Evolutionary conservation across 305 asterid genomes (phyloP).

Genomic region (Solanum chacoense): DNA sequence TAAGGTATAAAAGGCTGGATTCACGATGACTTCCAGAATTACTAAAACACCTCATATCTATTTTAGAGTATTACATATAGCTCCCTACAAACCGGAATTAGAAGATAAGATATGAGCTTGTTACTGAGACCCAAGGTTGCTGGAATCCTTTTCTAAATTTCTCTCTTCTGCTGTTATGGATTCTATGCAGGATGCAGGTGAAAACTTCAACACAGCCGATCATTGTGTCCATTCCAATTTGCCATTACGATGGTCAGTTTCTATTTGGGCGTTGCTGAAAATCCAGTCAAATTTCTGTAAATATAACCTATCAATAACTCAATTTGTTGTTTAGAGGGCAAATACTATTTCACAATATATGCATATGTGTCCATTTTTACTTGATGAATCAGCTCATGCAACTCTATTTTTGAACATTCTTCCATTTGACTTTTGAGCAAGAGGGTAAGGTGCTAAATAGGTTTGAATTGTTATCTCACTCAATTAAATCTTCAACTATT

Average conservation of each 20-base stretch:
- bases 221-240: slow-evolving; percentile 78
- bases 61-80: neutral
- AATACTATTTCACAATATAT: neutral
- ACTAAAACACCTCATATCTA: neutral
- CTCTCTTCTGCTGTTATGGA: neutral
- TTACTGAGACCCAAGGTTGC: neutral
- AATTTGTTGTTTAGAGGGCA: neutral
- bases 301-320: neutral
- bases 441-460: neutral
- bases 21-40: neutral
- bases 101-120: neutral
- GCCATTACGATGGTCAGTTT: slow-evolving; percentile 79
- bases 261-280: neutral
- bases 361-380: neutral
- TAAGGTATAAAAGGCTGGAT: neutral
- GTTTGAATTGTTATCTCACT: neutral
- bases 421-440: neutral
- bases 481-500: neutral
- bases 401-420: neutral
- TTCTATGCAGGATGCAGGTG: slow-evolving; percentile 86
- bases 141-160: neutral
- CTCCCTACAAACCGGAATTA: neutral
- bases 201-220: slow-evolving; percentile 76
- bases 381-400: neutral
- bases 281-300: neutral